A percentile compares a stretch with the other conserved stretches of the same genome.
phyloP scores from a whole-genome alignment of 768 basidiomycete species.

The Russula vinacea region DNA sequence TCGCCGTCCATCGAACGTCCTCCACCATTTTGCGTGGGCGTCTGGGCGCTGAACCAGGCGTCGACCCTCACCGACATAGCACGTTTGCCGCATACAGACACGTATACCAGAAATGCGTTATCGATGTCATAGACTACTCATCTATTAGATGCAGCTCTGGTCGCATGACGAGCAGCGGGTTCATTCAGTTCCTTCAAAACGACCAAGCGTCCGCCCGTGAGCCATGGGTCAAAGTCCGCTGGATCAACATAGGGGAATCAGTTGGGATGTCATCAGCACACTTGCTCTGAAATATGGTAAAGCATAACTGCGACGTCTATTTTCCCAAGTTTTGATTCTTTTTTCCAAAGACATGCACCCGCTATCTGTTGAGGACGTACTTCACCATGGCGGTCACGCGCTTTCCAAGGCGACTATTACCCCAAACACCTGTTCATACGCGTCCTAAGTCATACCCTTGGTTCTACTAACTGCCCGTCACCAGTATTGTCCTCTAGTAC shows the following conservation, averaged over 20 bases:
- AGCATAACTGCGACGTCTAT: conserved; percentile 22
- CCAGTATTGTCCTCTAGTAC: conserved; percentile 8
- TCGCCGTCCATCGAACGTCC: conserved; percentile 57
- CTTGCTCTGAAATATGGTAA: conserved; percentile 62
- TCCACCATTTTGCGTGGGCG: conserved; percentile 38
- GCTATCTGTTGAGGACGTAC: conserved; percentile 66
- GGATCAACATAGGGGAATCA: conserved; percentile 70
- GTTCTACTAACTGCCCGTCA: conserved; percentile 13
- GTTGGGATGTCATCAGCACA: conserved; percentile 72
- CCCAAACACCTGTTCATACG: conserved; percentile 66
- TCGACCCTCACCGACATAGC: conserved; percentile 61
- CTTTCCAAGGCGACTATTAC: conserved; percentile 75
- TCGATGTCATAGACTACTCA: conserved; percentile 68
- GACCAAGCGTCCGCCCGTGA: conserved; percentile 46
- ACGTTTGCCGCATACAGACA: conserved; percentile 56
- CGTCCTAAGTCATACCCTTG: conserved; percentile 60
- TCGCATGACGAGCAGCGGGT: conserved; percentile 58
- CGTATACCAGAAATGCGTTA: conserved; percentile 57
- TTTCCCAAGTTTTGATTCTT: neutral
- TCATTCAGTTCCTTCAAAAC: conserved; percentile 54
- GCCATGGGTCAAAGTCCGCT: conserved; percentile 65
- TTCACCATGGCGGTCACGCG: conserved; percentile 49
- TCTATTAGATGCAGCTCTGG: conserved; percentile 50
- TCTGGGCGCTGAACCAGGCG: conserved; percentile 67
- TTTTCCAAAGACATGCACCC: conserved; percentile 60